Conservation (phyloP, 805 yeast genomes). For the Hanseniaspora pseudoguilliermondii region DNA sequence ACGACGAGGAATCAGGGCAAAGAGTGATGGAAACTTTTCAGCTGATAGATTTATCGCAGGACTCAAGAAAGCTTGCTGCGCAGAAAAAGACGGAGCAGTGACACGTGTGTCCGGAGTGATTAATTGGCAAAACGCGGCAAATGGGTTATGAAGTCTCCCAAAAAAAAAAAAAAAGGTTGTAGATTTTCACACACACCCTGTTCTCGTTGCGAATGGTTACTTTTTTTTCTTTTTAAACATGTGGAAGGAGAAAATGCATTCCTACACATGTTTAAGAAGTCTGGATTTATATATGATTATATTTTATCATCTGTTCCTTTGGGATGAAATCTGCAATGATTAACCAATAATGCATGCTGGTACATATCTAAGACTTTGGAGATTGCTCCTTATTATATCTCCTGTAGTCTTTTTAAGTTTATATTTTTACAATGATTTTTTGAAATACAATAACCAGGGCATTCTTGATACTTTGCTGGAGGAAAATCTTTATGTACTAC, state of each 20-base stretch:
- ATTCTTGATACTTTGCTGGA: background rate
- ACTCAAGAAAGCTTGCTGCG: conserved; percentile 3
- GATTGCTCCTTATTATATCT: background rate
- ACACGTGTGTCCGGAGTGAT: too few species aligned
- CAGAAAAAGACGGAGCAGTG: background rate
- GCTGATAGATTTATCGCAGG: conserved; percentile 5
- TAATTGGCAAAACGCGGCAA: too few species aligned
- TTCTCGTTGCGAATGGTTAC: too few species aligned
- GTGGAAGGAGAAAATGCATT: too few species aligned
- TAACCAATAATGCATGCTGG: background rate
- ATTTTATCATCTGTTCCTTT: too few species aligned
- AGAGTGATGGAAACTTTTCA: background rate
- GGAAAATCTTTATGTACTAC: background rate
- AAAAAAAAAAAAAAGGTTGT: too few species aligned
- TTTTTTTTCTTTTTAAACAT: too few species aligned
- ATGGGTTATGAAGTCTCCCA: too few species aligned
- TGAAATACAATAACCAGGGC: background rate
- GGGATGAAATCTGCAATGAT: too few species aligned
- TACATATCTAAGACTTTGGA: background rate
- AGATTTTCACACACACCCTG: too few species aligned
- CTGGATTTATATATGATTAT: too few species aligned
- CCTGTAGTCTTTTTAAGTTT: background rate
- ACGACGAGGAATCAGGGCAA: background rate
- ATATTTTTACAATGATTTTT: background rate
- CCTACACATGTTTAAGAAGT: too few species aligned